phyloP scores from a whole-genome alignment of 164 flowering plant species.

The Litsea cubeba region DNA sequence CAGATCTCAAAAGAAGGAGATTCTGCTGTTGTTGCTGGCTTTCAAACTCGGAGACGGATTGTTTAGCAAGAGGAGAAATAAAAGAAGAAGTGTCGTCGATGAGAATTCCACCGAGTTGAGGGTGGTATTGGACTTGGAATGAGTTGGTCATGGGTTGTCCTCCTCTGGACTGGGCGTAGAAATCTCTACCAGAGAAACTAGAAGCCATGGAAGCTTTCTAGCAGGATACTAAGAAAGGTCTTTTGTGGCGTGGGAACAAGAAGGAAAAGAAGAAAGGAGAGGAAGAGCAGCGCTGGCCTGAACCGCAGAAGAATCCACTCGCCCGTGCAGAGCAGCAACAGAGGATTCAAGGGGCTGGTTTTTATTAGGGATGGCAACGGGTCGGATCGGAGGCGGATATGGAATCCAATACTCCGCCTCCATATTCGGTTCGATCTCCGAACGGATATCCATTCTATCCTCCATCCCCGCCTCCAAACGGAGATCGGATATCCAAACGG shows the following conservation, averaged over 20 bases:
- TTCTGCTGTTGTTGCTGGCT: conserved; percentile 18
- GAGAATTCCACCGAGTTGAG: conserved; percentile 13
- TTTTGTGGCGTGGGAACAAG: background rate
- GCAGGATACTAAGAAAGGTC: no score
- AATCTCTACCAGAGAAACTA: conserved; percentile 12
- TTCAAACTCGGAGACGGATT: conserved; percentile 45
- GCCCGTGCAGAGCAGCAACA: no score
- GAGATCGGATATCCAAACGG: no score
- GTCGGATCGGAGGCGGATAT: no score
- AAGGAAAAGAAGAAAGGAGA: background rate
- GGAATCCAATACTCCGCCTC: no score
- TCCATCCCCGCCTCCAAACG: no score
- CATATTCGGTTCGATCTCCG: no score
- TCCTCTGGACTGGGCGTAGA: conserved; percentile 6
- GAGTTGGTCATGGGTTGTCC: conserved; percentile 2
- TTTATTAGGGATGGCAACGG: no score
- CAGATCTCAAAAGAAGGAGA: conserved; percentile 41
- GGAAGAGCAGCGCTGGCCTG: no score
- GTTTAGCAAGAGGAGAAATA: conserved; percentile 24
- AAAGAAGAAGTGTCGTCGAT: conserved; percentile 11
- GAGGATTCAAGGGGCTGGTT: no score
- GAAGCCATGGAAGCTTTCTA: conserved; percentile 8
- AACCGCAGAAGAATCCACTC: no score
- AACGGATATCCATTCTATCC: no score
- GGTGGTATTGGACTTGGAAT: conserved; percentile 8